These are phyloP conservation scores for Ramularia endophylla DNA, from an alignment of 2,329 filamentous ascomycete species.

Conservation along the genomic window DNA sequence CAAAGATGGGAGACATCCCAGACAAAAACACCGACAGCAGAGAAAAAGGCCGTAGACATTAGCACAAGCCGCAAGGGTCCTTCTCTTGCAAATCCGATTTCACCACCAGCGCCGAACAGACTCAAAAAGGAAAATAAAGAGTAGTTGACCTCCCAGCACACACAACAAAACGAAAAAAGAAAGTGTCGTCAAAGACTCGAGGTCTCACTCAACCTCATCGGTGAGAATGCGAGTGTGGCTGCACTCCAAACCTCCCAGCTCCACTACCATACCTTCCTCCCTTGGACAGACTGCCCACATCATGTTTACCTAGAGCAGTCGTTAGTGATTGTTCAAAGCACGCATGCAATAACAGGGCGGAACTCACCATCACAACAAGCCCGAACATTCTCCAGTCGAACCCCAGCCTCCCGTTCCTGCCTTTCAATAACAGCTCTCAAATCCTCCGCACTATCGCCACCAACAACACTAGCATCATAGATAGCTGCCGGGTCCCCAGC, in stretches of 20 bases:
- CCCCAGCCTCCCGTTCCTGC: conserved; percentile 63
- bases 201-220: neutral
- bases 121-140: too few relatives aligned
- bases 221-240: conserved; percentile 10
- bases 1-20: too few relatives aligned
- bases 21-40: too few relatives aligned
- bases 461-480: conserved; percentile 52
- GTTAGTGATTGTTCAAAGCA: too few relatives aligned
- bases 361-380: conserved; percentile 93
- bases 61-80: too few relatives aligned
- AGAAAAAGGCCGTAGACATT: too few relatives aligned
- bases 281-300: conserved; percentile 42
- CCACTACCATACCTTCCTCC: conserved; percentile 10
- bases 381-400: conserved; percentile 86
- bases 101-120: too few relatives aligned
- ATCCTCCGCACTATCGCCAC: conserved; percentile 65
- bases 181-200: neutral
- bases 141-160: too few relatives aligned
- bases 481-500: conserved; percentile 25
- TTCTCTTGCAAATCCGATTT: too few relatives aligned
- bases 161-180: too few relatives aligned
- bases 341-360: too few relatives aligned
- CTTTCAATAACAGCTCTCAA: conserved; percentile 70
- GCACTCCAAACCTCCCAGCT: neutral
- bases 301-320: conserved; percentile 49